phyloP scores from a whole-genome alignment of 352 stramenopile genomes.

The Phytophthora tentaculata region DNA sequence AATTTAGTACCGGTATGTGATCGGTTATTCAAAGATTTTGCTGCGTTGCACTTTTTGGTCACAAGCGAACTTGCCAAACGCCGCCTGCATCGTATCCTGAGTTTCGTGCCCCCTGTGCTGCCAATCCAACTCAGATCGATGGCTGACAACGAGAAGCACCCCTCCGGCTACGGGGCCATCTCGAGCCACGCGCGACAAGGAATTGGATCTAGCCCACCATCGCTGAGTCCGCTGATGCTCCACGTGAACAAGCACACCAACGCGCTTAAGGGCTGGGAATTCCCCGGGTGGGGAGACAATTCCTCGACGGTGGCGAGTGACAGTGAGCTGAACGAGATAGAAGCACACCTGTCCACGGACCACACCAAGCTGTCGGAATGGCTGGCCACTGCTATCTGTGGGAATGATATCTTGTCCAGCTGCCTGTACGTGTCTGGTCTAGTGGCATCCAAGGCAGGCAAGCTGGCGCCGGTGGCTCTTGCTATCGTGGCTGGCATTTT shows the following conservation, averaged over 20 bases:
- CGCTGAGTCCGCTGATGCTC: conserved; percentile 74
- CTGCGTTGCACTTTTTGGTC: conserved; percentile 9
- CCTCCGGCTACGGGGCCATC: conserved; percentile 67
- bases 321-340: conserved; percentile 78
- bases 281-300: conserved; percentile 84
- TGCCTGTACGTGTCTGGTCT: conserved; percentile 91
- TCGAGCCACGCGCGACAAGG: conserved; percentile 41
- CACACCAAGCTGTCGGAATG: conserved; percentile 92
- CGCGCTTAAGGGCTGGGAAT: conserved; percentile 85
- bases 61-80: conserved; percentile 17
- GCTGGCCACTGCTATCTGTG: conserved; percentile 94
- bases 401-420: conserved; percentile 96
- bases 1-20: conserved; percentile 17
- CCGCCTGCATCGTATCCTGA: conserved; percentile 2
- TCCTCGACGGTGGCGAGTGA: conserved; percentile 60
- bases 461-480: conserved; percentile 91
- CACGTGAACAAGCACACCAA: conserved; percentile 75
- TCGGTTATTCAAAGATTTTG: conserved; percentile 3
- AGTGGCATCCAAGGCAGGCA: conserved; percentile 88
- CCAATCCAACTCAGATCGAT: conserved; percentile 26
- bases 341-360: conserved; percentile 71
- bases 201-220: conserved; percentile 48
- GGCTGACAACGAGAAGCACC: conserved; percentile 42
- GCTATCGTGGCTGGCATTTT: conserved; percentile 90
- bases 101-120: neutral